Conservation (phyloP, 805 yeast species). For the Sungouiozyma ichnusensis region DNA sequence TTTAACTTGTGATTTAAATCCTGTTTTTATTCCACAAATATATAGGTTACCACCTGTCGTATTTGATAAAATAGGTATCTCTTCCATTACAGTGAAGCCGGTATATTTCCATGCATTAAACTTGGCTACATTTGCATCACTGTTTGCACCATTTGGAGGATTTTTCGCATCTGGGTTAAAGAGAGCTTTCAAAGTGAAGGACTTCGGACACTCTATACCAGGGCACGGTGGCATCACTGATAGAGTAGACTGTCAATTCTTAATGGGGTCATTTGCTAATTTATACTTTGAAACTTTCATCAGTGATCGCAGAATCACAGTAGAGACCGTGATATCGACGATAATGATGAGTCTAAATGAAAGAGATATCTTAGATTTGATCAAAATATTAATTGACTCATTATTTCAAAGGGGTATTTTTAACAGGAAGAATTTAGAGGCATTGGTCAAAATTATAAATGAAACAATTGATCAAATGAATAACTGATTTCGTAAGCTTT, state of each 20-base stretch:
- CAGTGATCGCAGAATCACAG: constrained; percentile 57
- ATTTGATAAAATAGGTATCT: constrained; percentile 37
- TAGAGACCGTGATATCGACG: constrained; percentile 65
- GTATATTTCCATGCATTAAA: constrained; percentile 81
- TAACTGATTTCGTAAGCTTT: background rate
- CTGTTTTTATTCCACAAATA: constrained; percentile 76
- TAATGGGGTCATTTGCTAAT: constrained; percentile 94
- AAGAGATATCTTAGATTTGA: constrained; percentile 53
- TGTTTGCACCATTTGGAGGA: constrained; percentile 97
- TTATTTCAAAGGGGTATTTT: constrained; percentile 33
- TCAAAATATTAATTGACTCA: constrained; percentile 38
- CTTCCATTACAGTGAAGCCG: constrained; percentile 61
- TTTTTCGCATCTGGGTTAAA: constrained; percentile 96
- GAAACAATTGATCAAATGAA: constrained; percentile 13
- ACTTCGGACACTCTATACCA: constrained; percentile 96
- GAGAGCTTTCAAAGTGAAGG: constrained; percentile 92
- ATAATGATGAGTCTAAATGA: constrained; percentile 60
- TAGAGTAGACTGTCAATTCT: constrained; percentile 93
- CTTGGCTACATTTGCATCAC: constrained; percentile 87
- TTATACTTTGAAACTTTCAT: constrained; percentile 89
- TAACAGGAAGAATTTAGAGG: constrained; percentile 27
- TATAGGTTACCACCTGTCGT: constrained; percentile 65
- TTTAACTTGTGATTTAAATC: constrained; percentile 71
- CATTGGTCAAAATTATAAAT: constrained; percentile 25
- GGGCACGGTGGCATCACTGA: constrained; percentile 99